Evolutionary conservation across 352 stramenopile species (phyloP).

Genomic region (Globisporangium emineosum): DNA sequence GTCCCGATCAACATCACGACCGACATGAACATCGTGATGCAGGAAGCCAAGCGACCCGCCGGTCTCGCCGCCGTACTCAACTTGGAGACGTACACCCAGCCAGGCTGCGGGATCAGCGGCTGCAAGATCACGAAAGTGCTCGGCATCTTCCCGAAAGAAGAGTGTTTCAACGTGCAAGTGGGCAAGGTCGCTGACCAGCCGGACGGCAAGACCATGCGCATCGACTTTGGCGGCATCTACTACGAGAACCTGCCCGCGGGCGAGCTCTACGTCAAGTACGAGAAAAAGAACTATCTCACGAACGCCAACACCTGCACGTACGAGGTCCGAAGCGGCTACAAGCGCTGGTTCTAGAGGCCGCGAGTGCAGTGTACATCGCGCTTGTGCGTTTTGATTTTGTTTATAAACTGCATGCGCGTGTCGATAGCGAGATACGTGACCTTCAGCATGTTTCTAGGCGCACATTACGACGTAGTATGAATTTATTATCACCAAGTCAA

Average conservation of each 20-base stretch:
- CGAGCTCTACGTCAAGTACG: conserved; percentile 56
- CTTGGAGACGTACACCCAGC: conserved; percentile 46
- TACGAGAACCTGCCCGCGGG: conserved; percentile 49
- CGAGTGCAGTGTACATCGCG: too few relatives aligned
- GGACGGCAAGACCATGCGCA: conserved; percentile 30
- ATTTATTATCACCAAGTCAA: conserved; percentile 1
- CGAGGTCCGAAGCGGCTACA: conserved; percentile 49
- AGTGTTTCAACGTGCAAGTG: conserved; percentile 44
- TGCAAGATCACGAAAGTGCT: conserved; percentile 32
- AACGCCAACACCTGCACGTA: conserved; percentile 41
- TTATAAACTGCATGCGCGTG: not conserved
- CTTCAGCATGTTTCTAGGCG: not conserved
- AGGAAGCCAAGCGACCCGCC: conserved; percentile 31
- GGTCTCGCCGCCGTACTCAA: conserved; percentile 35
- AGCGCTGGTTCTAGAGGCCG: conserved; percentile 53
- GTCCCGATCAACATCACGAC: conserved; percentile 36
- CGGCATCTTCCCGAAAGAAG: conserved; percentile 34
- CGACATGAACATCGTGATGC: conserved; percentile 32
- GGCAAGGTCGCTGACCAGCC: conserved; percentile 31
- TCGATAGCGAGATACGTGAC: not conserved
- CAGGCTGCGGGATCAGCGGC: conserved; percentile 41
- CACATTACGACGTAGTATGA: not conserved
- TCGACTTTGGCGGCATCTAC: conserved; percentile 59
- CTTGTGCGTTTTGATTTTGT: not conserved
- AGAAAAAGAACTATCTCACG: conserved; percentile 50